Percentiles rank a stretch among this genome's conserved stretches.
Conservation (phyloP, 108 stramenopile genomes). For the Nitzschia palea region DNA sequence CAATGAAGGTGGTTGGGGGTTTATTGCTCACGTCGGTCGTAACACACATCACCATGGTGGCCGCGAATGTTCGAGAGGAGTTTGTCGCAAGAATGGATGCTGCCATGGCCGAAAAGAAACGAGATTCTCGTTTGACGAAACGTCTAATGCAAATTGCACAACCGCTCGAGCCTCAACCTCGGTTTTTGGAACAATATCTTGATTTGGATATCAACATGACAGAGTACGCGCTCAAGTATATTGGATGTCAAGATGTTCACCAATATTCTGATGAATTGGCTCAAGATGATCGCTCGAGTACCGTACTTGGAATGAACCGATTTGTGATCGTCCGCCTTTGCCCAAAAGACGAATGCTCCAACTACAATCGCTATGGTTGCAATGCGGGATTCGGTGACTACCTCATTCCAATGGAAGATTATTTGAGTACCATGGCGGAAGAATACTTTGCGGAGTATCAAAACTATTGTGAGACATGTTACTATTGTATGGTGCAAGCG, state of each 20-base stretch:
- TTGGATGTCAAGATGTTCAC: slow-evolving; percentile 62
- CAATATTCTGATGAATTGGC: slow-evolving; percentile 46
- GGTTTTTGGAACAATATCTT: slow-evolving; percentile 26
- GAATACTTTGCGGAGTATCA: slow-evolving; percentile 58
- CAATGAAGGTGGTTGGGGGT: too few relatives aligned
- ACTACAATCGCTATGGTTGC: slow-evolving; percentile 68
- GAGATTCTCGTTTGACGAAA: slow-evolving; percentile 1
- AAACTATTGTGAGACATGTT: slow-evolving; percentile 65
- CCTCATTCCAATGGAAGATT: slow-evolving; percentile 65
- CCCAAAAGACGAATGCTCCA: slow-evolving; percentile 56
- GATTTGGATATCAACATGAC: slow-evolving; percentile 51
- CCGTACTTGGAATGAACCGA: slow-evolving; percentile 62
- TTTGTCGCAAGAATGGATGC: slow-evolving; percentile 41
- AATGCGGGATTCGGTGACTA: slow-evolving; percentile 72
- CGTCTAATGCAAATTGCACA: slow-evolving; percentile 18
- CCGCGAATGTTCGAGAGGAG: slow-evolving; percentile 6
- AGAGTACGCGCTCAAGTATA: slow-evolving; percentile 75
- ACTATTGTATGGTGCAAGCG: slow-evolving; percentile 34
- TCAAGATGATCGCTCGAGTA: slow-evolving; percentile 34
- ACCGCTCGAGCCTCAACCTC: slow-evolving; percentile 2
- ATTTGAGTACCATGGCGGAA: slow-evolving; percentile 67
- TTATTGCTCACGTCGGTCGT: too few relatives aligned
- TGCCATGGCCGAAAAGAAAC: slow-evolving; percentile 20
- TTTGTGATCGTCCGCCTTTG: slow-evolving; percentile 86
- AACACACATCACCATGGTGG: too few relatives aligned